Evolutionary conservation across 2,329 filamentous ascomycete genomes (phyloP).

Genomic region (Thelonectria discophora): DNA sequence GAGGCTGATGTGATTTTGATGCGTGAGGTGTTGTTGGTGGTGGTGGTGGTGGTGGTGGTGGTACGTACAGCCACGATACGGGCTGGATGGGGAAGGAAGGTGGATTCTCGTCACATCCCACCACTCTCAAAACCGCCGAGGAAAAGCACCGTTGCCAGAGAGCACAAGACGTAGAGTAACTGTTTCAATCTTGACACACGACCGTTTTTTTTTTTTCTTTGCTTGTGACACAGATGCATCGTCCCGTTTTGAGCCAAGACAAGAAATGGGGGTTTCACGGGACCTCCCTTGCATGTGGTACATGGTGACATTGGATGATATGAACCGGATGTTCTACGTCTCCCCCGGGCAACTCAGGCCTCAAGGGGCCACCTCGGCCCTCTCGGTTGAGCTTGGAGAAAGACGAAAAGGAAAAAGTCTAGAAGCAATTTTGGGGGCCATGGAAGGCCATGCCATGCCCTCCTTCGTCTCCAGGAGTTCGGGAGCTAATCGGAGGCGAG

Average conservation of each 20-base stretch:
- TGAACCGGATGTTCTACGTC: no score
- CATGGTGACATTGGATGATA: no score
- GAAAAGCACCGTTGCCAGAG: conserved; percentile 2
- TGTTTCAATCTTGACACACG: neutral
- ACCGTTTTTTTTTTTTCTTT: neutral
- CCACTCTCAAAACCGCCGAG: conserved; percentile 14
- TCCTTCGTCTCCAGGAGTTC: conserved; percentile 30
- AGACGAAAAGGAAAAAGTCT: no score
- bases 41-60: no score
- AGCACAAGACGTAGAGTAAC: neutral
- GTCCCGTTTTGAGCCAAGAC: no score
- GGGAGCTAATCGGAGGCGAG: conserved; percentile 43
- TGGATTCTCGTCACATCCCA: conserved; percentile 14
- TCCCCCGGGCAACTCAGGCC: neutral
- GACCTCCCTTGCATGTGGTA: no score
- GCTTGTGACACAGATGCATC: no score
- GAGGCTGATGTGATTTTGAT: no score
- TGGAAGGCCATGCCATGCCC: conserved; percentile 20
- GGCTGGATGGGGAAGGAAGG: neutral
- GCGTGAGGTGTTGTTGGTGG: no score
- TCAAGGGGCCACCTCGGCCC: neutral
- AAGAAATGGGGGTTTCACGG: no score
- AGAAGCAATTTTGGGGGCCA: conserved; percentile 13
- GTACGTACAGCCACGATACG: no score
- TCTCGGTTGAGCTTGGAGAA: conserved; percentile 5